phyloP scores from a whole-genome alignment of 2,329 filamentous ascomycete genomes.

The Phyllachora maydis region DNA sequence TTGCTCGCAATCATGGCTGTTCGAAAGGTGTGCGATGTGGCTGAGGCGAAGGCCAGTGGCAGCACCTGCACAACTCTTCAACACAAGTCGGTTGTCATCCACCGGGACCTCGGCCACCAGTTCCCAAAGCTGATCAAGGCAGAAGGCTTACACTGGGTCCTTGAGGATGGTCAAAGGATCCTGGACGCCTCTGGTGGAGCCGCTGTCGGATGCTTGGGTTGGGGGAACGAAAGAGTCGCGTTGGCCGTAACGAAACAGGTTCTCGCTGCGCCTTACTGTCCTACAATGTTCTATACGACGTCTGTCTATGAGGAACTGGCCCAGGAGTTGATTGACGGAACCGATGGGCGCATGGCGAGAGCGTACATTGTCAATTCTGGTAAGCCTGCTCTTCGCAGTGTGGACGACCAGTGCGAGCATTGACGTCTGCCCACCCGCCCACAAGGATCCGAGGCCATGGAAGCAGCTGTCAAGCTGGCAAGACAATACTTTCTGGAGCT shows the following conservation, averaged over 20 bases:
- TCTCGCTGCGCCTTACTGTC: constrained; percentile 17
- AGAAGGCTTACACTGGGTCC: constrained; percentile 16
- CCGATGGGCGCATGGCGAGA: constrained; percentile 14
- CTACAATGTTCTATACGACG: constrained; percentile 19
- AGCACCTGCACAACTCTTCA: too few relatives aligned
- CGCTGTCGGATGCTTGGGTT: constrained; percentile 24
- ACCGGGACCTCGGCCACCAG: constrained; percentile 13
- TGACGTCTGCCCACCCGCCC: not conserved
- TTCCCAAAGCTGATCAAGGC: constrained; percentile 13
- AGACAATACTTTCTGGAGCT: constrained; percentile 43
- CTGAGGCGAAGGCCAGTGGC: not conserved
- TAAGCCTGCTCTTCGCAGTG: constrained; percentile 4
- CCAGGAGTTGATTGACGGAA: constrained; percentile 13
- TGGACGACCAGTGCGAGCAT: not conserved
- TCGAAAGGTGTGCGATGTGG: too few relatives aligned
- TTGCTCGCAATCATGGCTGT: too few relatives aligned
- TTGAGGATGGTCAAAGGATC: constrained; percentile 17
- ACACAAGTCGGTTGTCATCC: constrained; percentile 14
- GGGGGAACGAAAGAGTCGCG: constrained; percentile 18
- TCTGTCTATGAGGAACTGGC: constrained; percentile 17
- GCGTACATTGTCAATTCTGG: constrained; percentile 17
- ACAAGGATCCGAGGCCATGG: constrained; percentile 39
- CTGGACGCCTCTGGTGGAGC: constrained; percentile 24
- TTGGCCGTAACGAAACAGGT: constrained; percentile 19
- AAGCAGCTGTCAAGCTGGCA: constrained; percentile 43